Conservation (phyloP, 768 basidiomycete genomes). For the Trametes cubensis region DNA sequence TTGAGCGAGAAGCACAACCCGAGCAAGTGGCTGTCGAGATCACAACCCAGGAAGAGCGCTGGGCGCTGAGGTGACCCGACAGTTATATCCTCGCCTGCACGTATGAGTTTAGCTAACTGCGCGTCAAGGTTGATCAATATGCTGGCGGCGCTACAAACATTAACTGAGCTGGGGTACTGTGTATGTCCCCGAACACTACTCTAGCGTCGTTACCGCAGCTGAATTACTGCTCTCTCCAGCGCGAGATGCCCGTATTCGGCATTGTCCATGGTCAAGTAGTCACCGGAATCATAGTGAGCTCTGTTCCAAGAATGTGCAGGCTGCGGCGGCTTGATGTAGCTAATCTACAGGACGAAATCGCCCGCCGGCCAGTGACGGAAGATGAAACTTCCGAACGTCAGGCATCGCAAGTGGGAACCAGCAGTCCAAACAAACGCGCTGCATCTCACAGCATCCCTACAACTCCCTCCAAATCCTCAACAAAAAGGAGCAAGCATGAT, state of each 20-base stretch:
- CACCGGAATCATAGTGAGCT: slow-evolving; percentile 71
- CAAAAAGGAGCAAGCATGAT: slow-evolving; percentile 33
- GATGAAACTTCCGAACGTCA: neutral
- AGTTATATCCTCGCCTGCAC: too few relatives aligned
- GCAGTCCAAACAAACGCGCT: slow-evolving; percentile 21
- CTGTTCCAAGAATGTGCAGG: too few relatives aligned
- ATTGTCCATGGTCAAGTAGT: slow-evolving; percentile 66
- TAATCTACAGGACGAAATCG: slow-evolving; percentile 54
- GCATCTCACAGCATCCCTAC: slow-evolving; percentile 18
- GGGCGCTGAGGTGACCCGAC: slow-evolving; percentile 64
- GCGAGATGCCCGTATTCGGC: slow-evolving; percentile 86
- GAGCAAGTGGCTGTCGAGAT: slow-evolving; percentile 56
- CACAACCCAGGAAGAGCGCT: slow-evolving; percentile 66
- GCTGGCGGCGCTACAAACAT: slow-evolving; percentile 60
- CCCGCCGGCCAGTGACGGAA: slow-evolving; percentile 25
- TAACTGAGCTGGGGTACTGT: slow-evolving; percentile 51
- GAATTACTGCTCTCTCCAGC: slow-evolving; percentile 42
- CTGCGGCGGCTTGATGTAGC: neutral
- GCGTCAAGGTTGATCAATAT: slow-evolving; percentile 68
- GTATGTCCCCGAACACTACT: slow-evolving; percentile 39
- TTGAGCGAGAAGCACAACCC: slow-evolving; percentile 73
- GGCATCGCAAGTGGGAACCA: neutral
- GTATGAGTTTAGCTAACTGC: too few relatives aligned
- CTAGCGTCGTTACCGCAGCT: neutral
- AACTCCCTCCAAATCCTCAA: slow-evolving; percentile 30